Evolutionary conservation across 2,329 filamentous ascomycete species (phyloP).

Genomic region (Verticillium albo-atrum): DNA sequence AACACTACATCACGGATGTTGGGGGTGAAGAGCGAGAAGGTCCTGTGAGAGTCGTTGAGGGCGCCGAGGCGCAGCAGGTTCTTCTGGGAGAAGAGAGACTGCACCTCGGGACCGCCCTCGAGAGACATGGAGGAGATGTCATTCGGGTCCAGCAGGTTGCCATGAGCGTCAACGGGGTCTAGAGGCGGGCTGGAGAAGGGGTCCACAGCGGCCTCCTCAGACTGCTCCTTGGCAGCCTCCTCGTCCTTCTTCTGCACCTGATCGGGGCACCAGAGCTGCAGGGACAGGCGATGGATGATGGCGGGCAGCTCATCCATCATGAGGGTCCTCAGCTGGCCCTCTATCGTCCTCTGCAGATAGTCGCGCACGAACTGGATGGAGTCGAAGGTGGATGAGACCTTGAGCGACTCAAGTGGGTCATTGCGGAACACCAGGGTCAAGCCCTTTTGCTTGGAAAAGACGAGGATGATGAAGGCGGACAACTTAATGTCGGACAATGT

Average conservation of each 20-base stretch:
- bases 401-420: constrained; percentile 94
- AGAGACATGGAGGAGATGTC: constrained; percentile 74
- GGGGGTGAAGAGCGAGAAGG: constrained; percentile 85
- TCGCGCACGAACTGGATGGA: constrained; percentile 98
- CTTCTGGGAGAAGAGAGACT: constrained; percentile 92
- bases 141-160: constrained; percentile 69
- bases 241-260: constrained; percentile 66
- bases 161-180: constrained; percentile 76
- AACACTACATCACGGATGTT: constrained; percentile 88
- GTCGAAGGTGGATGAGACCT: constrained; percentile 98
- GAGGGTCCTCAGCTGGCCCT: constrained; percentile 82
- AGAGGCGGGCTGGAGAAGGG: constrained; percentile 77
- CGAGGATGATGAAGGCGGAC: constrained; percentile 93
- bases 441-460: constrained; percentile 96
- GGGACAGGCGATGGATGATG: constrained; percentile 88
- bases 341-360: constrained; percentile 93
- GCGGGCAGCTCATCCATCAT: constrained; percentile 98
- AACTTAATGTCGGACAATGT: constrained; percentile 93
- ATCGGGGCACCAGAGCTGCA: constrained; percentile 87
- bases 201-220: constrained; percentile 63
- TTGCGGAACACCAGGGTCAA: constrained; percentile 96
- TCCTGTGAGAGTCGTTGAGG: constrained; percentile 83
- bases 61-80: constrained; percentile 80
- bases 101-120: constrained; percentile 74
- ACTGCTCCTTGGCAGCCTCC: constrained; percentile 41